Conservation (phyloP, 345 rosid genomes). For the Streptanthus diversifolius region DNA sequence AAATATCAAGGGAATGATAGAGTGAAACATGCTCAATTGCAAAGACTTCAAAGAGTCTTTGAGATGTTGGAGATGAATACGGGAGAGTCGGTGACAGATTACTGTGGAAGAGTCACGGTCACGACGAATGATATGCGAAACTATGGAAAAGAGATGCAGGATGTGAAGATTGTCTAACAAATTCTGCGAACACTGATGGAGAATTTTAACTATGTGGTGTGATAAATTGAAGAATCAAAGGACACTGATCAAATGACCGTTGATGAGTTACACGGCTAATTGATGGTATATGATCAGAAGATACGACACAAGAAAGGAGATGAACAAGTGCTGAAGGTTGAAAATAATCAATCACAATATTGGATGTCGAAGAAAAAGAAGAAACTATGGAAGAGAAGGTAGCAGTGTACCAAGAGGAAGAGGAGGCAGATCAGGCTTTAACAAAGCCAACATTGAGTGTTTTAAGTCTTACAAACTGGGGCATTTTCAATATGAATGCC, state of each 20-base stretch:
- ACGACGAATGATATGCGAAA: background rate
- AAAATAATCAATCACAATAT: background rate
- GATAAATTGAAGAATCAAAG: background rate
- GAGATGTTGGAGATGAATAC: background rate
- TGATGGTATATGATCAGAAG: background rate
- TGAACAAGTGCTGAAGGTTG: background rate
- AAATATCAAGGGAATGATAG: background rate
- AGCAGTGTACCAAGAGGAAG: too few species aligned
- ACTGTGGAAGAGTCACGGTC: background rate
- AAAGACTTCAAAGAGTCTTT: background rate
- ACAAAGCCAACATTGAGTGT: too few species aligned
- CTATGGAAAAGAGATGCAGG: background rate
- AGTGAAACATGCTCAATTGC: background rate
- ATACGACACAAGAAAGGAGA: background rate
- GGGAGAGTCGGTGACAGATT: background rate
- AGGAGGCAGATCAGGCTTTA: too few species aligned
- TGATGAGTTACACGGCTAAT: background rate
- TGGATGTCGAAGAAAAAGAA: background rate
- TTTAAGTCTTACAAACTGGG: too few species aligned
- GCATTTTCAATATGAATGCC: too few species aligned
- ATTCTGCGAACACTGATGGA: background rate
- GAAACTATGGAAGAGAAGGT: too few species aligned
- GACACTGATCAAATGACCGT: background rate
- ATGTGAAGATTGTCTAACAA: background rate
- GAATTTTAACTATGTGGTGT: too few species aligned